Evolutionary conservation across 345 rosid genomes (phyloP).

Genomic region (Rhizophora apiculata): DNA sequence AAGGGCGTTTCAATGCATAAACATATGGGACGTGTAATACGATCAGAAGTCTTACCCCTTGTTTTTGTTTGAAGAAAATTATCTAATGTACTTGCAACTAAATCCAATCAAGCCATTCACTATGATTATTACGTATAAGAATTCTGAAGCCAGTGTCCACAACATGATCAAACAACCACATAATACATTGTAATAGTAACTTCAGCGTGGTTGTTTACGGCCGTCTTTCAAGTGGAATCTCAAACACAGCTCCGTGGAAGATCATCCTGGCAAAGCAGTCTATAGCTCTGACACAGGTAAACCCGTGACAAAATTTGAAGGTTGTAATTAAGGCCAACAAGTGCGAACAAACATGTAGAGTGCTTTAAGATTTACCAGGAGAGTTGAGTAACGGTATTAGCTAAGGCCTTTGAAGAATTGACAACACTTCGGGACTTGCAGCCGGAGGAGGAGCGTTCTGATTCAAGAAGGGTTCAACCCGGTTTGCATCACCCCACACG

Average conservation of each 20-base stretch:
- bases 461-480: conserved; percentile 72
- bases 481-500: conserved; percentile 70
- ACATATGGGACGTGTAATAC: no score
- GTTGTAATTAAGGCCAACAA: neutral
- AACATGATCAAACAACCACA: neutral
- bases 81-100: no score
- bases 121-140: neutral
- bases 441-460: conserved; percentile 76
- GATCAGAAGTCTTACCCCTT: no score
- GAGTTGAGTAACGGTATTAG: conserved; percentile 20
- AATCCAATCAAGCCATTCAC: no score
- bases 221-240: no score
- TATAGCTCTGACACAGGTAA: conserved; percentile 79
- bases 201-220: no score
- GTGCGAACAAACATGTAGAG: no score
- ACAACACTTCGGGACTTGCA: conserved; percentile 87
- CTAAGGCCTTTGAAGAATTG: conserved; percentile 79
- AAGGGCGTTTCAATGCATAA: no score
- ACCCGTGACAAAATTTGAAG: conserved; percentile 40
- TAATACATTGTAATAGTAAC: neutral
- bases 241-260: no score
- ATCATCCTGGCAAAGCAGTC: conserved; percentile 8
- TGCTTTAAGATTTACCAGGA: no score
- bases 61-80: no score
- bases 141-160: neutral